Percentiles rank a stretch among this genome's conserved stretches.
Evolutionary conservation across 371 early-diverging fungal genomes (phyloP).

Genomic region (Mucor circinelloides): DNA sequence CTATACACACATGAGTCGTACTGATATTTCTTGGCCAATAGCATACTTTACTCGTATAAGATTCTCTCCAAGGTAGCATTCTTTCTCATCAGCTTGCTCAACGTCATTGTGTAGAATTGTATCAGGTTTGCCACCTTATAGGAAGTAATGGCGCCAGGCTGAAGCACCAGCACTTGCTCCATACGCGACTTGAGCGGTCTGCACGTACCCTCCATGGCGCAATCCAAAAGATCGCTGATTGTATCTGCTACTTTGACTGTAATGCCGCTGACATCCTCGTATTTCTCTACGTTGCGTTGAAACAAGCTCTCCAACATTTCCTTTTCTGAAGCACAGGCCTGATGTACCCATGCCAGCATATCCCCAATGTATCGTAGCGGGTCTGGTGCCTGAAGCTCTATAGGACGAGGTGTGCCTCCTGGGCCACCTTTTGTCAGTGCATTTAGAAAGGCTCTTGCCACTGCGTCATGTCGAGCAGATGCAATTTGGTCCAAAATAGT

Average conservation of each 20-base stretch:
- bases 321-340: conserved; percentile 83
- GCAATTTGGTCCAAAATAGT: conserved; percentile 76
- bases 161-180: conserved; percentile 76
- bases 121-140: conserved; percentile 76
- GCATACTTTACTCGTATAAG: conserved; percentile 55
- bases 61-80: conserved; percentile 57
- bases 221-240: conserved; percentile 60
- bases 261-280: conserved; percentile 13
- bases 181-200: conserved; percentile 80
- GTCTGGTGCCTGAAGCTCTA: conserved; percentile 92
- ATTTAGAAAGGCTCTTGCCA: conserved; percentile 74
- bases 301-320: conserved; percentile 86
- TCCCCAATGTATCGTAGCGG: conserved; percentile 90
- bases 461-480: conserved; percentile 69
- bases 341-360: conserved; percentile 96
- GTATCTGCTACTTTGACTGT: conserved; percentile 28
- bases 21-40: background rate
- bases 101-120: conserved; percentile 76
- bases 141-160: conserved; percentile 67
- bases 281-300: conserved; percentile 20
- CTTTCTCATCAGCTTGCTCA: conserved; percentile 63
- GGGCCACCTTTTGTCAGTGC: conserved; percentile 89
- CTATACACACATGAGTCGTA: conserved; percentile 28
- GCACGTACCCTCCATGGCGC: conserved; percentile 74
- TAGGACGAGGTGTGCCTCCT: conserved; percentile 83